phyloP scores from a whole-genome alignment of 306 rosid genomes.

The Lathyrus sativus region DNA sequence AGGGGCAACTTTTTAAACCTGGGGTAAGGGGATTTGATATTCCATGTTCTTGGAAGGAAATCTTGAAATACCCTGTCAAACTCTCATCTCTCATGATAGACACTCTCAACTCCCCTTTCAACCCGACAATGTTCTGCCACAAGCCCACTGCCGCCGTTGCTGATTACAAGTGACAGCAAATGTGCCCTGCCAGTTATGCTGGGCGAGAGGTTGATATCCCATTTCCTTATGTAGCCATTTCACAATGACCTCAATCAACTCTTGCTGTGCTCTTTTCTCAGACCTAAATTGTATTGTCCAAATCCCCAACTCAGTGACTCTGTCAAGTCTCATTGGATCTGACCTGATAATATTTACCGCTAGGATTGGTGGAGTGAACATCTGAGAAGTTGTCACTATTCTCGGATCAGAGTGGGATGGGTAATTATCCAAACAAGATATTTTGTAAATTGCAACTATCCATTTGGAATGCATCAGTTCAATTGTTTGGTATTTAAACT shows the following conservation, averaged over 20 bases:
- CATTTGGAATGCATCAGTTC: neutral
- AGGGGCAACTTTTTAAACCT: neutral
- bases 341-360: neutral
- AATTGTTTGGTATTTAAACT: neutral
- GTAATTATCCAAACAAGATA: neutral
- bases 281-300: neutral
- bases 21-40: neutral
- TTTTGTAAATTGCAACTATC: neutral
- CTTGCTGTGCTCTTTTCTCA: neutral
- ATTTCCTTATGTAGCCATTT: neutral
- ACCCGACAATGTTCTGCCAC: neutral
- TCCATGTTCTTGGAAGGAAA: neutral
- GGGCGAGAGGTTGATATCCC: neutral
- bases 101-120: neutral
- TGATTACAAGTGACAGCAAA: neutral
- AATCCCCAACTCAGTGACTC: neutral
- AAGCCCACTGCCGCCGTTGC: neutral
- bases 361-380: neutral
- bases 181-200: neutral
- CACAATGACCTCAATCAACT: neutral
- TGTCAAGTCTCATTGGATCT: neutral
- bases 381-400: neutral
- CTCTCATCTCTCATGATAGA: neutral
- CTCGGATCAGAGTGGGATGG: neutral
- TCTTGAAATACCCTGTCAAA: neutral